phyloP scores from a whole-genome alignment of 176 grass and related monocot genomes.

The Oryza rufipogon region DNA sequence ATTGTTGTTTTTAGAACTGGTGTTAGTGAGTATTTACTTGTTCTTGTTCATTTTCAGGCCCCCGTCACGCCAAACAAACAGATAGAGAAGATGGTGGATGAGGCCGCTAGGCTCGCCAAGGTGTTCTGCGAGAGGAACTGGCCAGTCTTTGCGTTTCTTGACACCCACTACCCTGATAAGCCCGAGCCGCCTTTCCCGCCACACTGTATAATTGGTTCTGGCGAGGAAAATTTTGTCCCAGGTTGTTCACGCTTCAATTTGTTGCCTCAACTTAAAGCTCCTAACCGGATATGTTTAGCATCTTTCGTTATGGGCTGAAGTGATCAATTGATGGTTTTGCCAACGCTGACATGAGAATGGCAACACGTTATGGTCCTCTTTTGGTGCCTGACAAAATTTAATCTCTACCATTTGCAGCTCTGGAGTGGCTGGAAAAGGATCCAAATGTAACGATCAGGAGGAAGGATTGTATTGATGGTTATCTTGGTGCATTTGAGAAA shows the following conservation, averaged over 20 bases:
- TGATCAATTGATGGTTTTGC: slow-evolving; percentile 7
- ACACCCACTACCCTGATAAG: slow-evolving; percentile 76
- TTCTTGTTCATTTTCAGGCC: slow-evolving; percentile 53
- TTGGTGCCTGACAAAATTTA: slow-evolving; percentile 17
- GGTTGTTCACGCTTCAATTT: slow-evolving; percentile 33
- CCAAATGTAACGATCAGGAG: slow-evolving; percentile 75
- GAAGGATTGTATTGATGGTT: slow-evolving; percentile 88
- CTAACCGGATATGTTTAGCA: background rate
- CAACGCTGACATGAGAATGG: background rate
- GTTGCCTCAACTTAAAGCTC: background rate
- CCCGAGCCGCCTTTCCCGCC: slow-evolving; percentile 84
- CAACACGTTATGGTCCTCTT: background rate
- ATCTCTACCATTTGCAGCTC: slow-evolving; percentile 50
- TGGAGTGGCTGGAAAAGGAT: slow-evolving; percentile 87
- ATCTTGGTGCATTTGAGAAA: slow-evolving; percentile 68
- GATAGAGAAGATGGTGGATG: slow-evolving; percentile 81
- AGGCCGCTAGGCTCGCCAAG: slow-evolving; percentile 71
- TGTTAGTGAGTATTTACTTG: background rate
- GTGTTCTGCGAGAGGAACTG: slow-evolving; percentile 69
- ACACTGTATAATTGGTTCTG: slow-evolving; percentile 87
- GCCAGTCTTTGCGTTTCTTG: slow-evolving; percentile 86
- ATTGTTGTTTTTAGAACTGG: background rate
- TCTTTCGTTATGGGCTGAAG: background rate
- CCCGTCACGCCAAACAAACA: slow-evolving; percentile 79
- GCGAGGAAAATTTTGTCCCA: slow-evolving; percentile 89